Evolutionary conservation across 1,284 basidiomycete genomes (phyloP), one percentile per base, ranked within the genome.

Genomic region (Chiua sp.): DNA sequence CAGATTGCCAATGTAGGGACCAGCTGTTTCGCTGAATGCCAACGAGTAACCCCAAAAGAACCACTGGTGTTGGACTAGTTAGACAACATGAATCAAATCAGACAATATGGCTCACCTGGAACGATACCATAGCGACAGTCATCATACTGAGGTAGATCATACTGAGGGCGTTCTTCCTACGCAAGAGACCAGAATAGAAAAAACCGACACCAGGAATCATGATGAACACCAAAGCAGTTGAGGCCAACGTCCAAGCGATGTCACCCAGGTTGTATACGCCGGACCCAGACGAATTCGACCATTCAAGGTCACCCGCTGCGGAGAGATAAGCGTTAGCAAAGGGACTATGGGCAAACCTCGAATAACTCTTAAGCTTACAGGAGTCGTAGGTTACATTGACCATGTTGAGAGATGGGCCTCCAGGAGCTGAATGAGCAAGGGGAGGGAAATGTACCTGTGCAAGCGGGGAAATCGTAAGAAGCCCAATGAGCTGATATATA

Each of bases 191-290:
- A 35, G 93, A 92, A 77, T 98, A 97, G 82, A 97, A 94, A 76
- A 88, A 94, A 30, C 93, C 93, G 63, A 94, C 86, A 61, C 93
- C 93, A 22, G 94, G 94, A 73, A 94, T 85, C 96, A 98, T 98
- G 77, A 97, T 83, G 86, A 90, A 96, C 32, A 97, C 94, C 59
- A 91, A 78, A 23, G 89, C 89, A 1, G 87, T 92, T 15, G 83
- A 84, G 7, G 85, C 77, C 61, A 93, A 77, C 55, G 86, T 82
- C 90, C 91, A 95, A 37, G 92, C 89, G 59, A 93, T 91, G 75
- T 95, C 91, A 63, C 93, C 93, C 28, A 85, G 78, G 73, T 88
- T 88, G 79, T 91, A 94, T 55, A 81, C 74, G n/a, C 69, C 68
- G 5, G 71, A 71, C 1, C 73, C 78, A 47, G 80, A 74, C 46